These are phyloP conservation scores for Arabidopsis arenosa DNA, from an alignment of 345 rosid genomes.

Conservation along the genomic window DNA sequence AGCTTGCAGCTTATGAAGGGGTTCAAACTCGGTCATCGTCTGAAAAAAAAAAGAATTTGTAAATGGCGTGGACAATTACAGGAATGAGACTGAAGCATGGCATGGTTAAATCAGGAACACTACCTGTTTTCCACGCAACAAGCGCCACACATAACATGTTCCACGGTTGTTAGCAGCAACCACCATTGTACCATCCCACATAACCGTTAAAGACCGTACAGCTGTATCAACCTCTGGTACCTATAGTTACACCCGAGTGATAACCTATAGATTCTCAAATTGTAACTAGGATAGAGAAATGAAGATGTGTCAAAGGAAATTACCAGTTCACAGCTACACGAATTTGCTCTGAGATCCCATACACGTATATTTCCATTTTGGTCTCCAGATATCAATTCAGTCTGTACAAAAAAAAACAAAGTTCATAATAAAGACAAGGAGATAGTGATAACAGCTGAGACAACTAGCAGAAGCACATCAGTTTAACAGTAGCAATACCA, in stretches of 20 bases:
- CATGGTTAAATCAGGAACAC: not conserved
- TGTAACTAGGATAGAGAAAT: not conserved
- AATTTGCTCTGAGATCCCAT: slow-evolving; percentile 96
- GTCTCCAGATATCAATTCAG: slow-evolving; percentile 94
- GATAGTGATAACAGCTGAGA: not conserved
- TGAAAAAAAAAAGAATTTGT: slow-evolving; percentile 19
- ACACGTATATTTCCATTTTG: slow-evolving; percentile 96
- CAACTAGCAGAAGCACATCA: not conserved
- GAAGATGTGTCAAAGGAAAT: slow-evolving; percentile 2
- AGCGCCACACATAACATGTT: slow-evolving; percentile 95
- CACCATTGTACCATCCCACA: slow-evolving; percentile 98
- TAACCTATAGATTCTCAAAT: not conserved
- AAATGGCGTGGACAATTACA: not conserved
- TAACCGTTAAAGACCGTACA: slow-evolving; percentile 85
- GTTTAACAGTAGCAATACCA: slow-evolving; percentile 11
- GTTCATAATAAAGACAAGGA: slow-evolving; percentile 1
- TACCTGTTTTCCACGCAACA: slow-evolving; percentile 83
- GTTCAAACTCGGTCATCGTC: slow-evolving; percentile 96
- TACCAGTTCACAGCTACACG: slow-evolving; percentile 97
- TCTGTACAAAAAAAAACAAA: slow-evolving; percentile 51
- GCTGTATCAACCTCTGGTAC: slow-evolving; percentile 84
- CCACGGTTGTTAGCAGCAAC: slow-evolving; percentile 96
- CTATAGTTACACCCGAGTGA: slow-evolving; percentile 17
- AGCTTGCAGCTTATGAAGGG: slow-evolving; percentile 95
- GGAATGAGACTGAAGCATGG: not conserved